Evolutionary conservation across 768 basidiomycete species (phyloP).

Genomic region (Pholiota microspora): DNA sequence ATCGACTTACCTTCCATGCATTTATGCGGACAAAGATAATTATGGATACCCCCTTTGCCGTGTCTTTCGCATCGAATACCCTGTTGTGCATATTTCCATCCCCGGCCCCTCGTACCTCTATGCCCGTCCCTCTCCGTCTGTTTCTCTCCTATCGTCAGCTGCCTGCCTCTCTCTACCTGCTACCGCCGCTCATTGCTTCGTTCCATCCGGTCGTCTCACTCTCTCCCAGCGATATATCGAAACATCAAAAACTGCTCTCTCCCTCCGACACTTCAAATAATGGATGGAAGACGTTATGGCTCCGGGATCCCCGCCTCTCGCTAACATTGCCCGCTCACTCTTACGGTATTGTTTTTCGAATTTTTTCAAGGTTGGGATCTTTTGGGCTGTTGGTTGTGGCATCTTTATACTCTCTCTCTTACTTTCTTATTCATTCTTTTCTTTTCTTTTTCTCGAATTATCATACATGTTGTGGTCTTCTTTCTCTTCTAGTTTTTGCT

Average conservation of each 20-base stretch:
- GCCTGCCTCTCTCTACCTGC: slow-evolving; percentile 19
- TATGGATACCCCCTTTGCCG: slow-evolving; percentile 32
- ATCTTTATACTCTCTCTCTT: slow-evolving; percentile 46
- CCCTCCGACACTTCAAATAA: slow-evolving; percentile 23
- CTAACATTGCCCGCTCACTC: slow-evolving; percentile 7
- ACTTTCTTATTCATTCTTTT: slow-evolving; percentile 18
- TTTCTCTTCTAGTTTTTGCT: slow-evolving; percentile 28
- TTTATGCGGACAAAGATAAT: slow-evolving; percentile 10
- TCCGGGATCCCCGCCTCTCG: slow-evolving; percentile 32
- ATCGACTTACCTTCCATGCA: not conserved
- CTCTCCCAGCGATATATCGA: slow-evolving; percentile 29
- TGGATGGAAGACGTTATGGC: slow-evolving; percentile 48
- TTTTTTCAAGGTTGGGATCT: slow-evolving; percentile 25
- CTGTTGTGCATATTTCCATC: slow-evolving; percentile 10
- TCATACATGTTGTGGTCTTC: slow-evolving; percentile 33
- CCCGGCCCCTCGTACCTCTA: slow-evolving; percentile 19
- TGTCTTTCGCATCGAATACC: not conserved
- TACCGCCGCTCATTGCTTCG: slow-evolving; percentile 27
- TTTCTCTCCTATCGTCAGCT: slow-evolving; percentile 14
- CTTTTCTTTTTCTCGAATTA: slow-evolving; percentile 24
- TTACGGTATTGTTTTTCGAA: not conserved
- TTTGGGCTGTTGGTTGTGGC: slow-evolving; percentile 67
- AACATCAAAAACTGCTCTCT: slow-evolving; percentile 28
- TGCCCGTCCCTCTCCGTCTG: slow-evolving; percentile 21
- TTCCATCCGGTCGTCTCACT: slow-evolving; percentile 16